These are phyloP conservation scores for Orbilia oligospora DNA, from an alignment of 2,329 filamentous ascomycete species.

Conservation along the genomic window DNA sequence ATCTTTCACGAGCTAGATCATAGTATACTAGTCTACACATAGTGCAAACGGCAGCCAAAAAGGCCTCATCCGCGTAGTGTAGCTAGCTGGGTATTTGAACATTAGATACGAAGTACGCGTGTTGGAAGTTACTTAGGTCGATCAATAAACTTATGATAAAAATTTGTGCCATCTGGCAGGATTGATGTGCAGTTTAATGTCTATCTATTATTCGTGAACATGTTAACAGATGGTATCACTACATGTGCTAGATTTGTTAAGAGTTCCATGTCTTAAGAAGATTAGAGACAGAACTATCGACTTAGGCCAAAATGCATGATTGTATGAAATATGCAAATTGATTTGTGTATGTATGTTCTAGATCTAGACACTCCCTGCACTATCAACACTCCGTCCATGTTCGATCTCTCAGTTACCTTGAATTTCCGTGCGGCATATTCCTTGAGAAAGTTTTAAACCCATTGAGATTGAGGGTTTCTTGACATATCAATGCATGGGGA, in stretches of 20 bases:
- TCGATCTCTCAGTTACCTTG: background rate
- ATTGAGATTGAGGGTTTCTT: background rate
- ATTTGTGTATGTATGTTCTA: background rate
- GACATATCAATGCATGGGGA: background rate
- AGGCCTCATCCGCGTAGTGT: constrained; percentile 1
- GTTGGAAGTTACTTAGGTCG: background rate
- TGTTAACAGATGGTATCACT: too few species aligned
- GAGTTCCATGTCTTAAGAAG: background rate
- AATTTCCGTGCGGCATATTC: constrained; percentile 1
- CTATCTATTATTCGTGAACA: too few species aligned
- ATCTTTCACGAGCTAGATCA: background rate
- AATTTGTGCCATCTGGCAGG: too few species aligned
- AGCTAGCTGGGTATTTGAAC: background rate
- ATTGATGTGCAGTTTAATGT: too few species aligned
- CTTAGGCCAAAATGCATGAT: too few species aligned
- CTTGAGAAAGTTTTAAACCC: background rate
- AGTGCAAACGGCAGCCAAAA: background rate
- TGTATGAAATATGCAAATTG: background rate
- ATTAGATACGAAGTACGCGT: background rate
- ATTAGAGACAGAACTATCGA: too few species aligned
- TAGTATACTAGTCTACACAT: background rate
- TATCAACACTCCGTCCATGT: background rate
- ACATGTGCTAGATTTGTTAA: background rate
- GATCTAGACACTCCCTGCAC: background rate
- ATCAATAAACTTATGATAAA: background rate